Conservation (phyloP, 2,329 filamentous ascomycete species). For the Claviceps monticola region DNA sequence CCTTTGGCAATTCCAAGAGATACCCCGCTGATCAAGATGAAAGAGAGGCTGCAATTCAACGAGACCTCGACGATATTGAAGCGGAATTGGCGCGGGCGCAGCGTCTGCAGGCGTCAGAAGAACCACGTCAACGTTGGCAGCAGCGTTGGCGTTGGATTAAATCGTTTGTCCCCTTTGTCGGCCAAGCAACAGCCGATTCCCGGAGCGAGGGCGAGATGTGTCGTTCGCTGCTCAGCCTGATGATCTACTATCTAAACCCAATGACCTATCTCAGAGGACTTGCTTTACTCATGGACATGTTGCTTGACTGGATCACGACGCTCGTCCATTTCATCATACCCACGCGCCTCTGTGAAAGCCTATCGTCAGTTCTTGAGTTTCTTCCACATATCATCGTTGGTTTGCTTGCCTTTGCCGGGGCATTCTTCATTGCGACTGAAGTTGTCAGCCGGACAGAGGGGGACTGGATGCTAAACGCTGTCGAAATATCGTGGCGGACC, state of each 20-base stretch:
- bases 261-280: constrained; percentile 17
- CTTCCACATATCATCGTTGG: constrained; percentile 5
- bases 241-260: constrained; percentile 16
- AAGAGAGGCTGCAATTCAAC: constrained; percentile 12
- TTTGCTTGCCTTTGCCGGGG: constrained; percentile 4
- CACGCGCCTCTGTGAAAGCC: constrained; percentile 2
- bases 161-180: constrained; percentile 6
- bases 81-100: constrained; percentile 2
- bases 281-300: constrained; percentile 11
- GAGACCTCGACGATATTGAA: constrained; percentile 10
- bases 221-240: constrained; percentile 8
- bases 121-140: constrained; percentile 6
- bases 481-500: constrained; percentile 2
- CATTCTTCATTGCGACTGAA: constrained; percentile 4
- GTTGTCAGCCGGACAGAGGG: constrained; percentile 1
- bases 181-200: not conserved
- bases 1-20: constrained; percentile 3
- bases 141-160: constrained; percentile 12
- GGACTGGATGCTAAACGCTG: constrained; percentile 3
- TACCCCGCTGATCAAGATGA: constrained; percentile 10
- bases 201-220: not conserved
- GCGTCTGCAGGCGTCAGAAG: constrained; percentile 3
- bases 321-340: constrained; percentile 8
- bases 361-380: constrained; percentile 5
- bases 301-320: constrained; percentile 10